Base-by-base conservation (phyloP, 169 alveolate species). In the Plasmodium knowlesi region DNA sequence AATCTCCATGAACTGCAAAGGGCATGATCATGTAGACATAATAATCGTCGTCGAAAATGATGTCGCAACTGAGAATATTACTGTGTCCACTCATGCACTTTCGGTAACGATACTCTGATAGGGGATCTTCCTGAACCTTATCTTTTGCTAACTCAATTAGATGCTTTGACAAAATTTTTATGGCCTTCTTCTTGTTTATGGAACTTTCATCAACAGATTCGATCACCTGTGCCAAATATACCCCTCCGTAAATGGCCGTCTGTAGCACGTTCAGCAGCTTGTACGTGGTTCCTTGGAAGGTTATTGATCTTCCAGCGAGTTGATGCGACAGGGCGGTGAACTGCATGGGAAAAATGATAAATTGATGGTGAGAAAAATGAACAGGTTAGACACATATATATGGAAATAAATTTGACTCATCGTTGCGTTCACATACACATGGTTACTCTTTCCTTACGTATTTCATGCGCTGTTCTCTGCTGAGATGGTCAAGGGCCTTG, bases 1-100 rank as follows among this genome's bases (percentile, higher is more conserved):
- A 71, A 92, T 95, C 96, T 12, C 95, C 96, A 80, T 83, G 95
- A 3, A 92, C 85, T 46, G 96, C 96, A 92, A 84, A 95, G 14
- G 93, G 95, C 96, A 95, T 95, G 28, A 88, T 93, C 83, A 95
- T 70, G 54, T 92, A 95, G 12, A 86, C 70, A 54, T 86, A 86
- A 3, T n/a, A 28, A 76, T 74, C 71, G 16, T 86, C 93, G 67
- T 86, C 93, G 54, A 86, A 86, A 54, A 86, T 86, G 6, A 4
- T 46, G 28, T 86, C 93, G 70, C 93, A 86, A 22, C 84, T 86
- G 25, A 86, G 71, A 61, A 86, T 73, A 43, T 86, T 86, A 76
- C 93, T 86, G 76, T 86, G 93, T 12, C 93, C 93, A 86, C 93
- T 86, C 93, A 86, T 86, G 10, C 81, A 74, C 76, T 76, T 83